Percentiles rank a stretch among this genome's conserved stretches.
Evolutionary conservation across 2,329 filamentous ascomycete genomes (phyloP).

Genomic region (Stylonectria norvegica): DNA sequence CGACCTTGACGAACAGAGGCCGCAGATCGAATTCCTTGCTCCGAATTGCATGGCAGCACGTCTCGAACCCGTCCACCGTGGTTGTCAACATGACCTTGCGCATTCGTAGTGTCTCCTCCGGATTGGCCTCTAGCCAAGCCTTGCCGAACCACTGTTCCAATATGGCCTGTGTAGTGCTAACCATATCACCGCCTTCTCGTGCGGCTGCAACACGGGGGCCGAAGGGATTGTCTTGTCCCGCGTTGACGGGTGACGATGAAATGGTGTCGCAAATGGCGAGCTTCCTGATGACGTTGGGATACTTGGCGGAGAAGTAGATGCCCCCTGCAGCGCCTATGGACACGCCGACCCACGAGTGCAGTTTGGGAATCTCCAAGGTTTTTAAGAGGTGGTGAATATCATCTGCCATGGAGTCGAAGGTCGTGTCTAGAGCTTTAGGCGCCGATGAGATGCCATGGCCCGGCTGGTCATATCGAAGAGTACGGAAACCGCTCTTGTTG

Average conservation of each 20-base stretch:
- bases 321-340: slow-evolving; percentile 44
- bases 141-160: slow-evolving; percentile 42
- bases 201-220: slow-evolving; percentile 33
- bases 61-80: slow-evolving; percentile 39
- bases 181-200: slow-evolving; percentile 31
- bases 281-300: slow-evolving; percentile 36
- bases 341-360: slow-evolving; percentile 43
- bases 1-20: slow-evolving; percentile 33
- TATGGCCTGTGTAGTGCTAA: slow-evolving; percentile 29
- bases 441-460: slow-evolving; percentile 40
- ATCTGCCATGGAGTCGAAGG: slow-evolving; percentile 37
- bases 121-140: slow-evolving; percentile 34
- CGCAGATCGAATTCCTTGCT: slow-evolving; percentile 38
- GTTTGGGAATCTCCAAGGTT: slow-evolving; percentile 28
- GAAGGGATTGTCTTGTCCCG: slow-evolving; percentile 36
- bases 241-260: slow-evolving; percentile 35
- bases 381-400: slow-evolving; percentile 36
- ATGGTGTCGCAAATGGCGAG: slow-evolving; percentile 42
- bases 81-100: slow-evolving; percentile 35
- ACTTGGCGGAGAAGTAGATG: slow-evolving; percentile 37
- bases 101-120: slow-evolving; percentile 35
- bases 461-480: slow-evolving; percentile 42
- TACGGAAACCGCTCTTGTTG: slow-evolving; percentile 34
- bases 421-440: slow-evolving; percentile 34
- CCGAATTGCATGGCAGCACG: slow-evolving; percentile 38